A percentile compares a stretch with the other conserved stretches of the same genome.
These are phyloP conservation scores for Mollisia scopiformis DNA, from an alignment of 2,329 filamentous ascomycete species.

Conservation along the genomic window DNA sequence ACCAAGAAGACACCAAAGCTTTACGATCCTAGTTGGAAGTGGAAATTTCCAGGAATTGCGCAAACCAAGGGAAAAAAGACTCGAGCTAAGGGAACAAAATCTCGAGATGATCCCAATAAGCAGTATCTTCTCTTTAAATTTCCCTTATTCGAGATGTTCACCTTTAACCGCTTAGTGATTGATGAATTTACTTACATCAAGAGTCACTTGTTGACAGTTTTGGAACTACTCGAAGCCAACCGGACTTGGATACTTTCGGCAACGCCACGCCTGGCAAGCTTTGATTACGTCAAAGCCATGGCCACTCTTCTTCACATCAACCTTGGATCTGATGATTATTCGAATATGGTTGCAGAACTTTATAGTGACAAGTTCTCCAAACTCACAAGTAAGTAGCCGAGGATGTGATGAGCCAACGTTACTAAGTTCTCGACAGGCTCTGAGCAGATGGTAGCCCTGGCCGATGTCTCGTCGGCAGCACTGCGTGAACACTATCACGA, in stretches of 20 bases:
- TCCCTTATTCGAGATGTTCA: constrained; percentile 60
- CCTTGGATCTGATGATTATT: constrained; percentile 56
- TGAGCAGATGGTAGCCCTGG: constrained; percentile 58
- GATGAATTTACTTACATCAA: constrained; percentile 67
- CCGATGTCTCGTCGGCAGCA: constrained; percentile 49
- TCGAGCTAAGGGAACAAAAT: too few relatives aligned
- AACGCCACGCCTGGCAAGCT: constrained; percentile 60
- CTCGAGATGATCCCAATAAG: neutral
- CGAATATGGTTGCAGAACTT: constrained; percentile 44
- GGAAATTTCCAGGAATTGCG: neutral
- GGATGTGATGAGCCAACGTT: too few relatives aligned
- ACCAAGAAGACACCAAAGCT: neutral
- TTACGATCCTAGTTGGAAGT: neutral
- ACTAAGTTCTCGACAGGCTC: neutral
- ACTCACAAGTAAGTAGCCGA: constrained; percentile 46
- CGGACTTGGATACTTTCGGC: constrained; percentile 53
- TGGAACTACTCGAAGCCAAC: constrained; percentile 1
- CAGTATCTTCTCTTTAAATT: constrained; percentile 1
- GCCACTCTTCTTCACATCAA: constrained; percentile 57
- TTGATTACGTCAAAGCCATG: constrained; percentile 61
- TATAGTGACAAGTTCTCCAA: constrained; percentile 42
- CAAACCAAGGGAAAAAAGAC: too few relatives aligned
- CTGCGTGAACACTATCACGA: constrained; percentile 55
- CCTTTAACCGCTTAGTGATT: constrained; percentile 61
- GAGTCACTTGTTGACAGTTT: constrained; percentile 20